Conservation (phyloP, 164 flowering plant species). For the Magnolia changhungtana region DNA sequence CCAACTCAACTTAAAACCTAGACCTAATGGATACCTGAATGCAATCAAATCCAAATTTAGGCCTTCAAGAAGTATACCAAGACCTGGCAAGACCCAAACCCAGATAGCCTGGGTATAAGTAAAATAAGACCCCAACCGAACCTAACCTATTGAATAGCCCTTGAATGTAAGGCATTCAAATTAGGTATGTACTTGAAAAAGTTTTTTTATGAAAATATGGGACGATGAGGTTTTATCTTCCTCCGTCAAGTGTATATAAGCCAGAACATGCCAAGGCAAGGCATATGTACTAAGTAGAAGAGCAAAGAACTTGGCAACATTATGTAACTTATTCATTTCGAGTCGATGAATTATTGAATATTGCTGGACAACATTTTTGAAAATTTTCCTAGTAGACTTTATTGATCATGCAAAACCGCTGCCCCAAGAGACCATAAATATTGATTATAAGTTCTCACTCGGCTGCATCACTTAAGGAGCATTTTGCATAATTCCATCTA, state of each 20-base stretch:
- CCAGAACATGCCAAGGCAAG: constrained; percentile 88
- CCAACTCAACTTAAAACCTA: too few species aligned
- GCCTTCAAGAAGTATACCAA: too few species aligned
- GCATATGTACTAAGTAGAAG: too few species aligned
- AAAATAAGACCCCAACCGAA: too few species aligned
- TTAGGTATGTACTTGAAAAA: constrained; percentile 57
- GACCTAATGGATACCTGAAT: too few species aligned
- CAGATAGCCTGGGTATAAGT: too few species aligned
- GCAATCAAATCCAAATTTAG: too few species aligned
- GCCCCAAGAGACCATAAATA: constrained; percentile 89
- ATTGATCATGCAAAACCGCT: constrained; percentile 90
- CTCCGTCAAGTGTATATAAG: constrained; percentile 87
- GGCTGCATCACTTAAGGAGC: constrained; percentile 94
- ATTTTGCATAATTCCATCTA: constrained; percentile 97
- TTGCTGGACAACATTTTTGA: constrained; percentile 87
- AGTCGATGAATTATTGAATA: constrained; percentile 92
- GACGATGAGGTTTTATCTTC: constrained; percentile 97
- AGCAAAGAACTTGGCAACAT: constrained; percentile 97
- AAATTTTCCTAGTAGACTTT: constrained; percentile 85
- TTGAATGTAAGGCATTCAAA: too few species aligned
- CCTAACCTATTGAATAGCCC: too few species aligned
- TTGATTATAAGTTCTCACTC: constrained; percentile 87
- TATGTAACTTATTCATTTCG: constrained; percentile 87
- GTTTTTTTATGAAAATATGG: constrained; percentile 88
- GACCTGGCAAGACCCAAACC: too few species aligned